phyloP scores from a whole-genome alignment of 2,329 filamentous ascomycete genomes.

The Mariannaea elegans region DNA sequence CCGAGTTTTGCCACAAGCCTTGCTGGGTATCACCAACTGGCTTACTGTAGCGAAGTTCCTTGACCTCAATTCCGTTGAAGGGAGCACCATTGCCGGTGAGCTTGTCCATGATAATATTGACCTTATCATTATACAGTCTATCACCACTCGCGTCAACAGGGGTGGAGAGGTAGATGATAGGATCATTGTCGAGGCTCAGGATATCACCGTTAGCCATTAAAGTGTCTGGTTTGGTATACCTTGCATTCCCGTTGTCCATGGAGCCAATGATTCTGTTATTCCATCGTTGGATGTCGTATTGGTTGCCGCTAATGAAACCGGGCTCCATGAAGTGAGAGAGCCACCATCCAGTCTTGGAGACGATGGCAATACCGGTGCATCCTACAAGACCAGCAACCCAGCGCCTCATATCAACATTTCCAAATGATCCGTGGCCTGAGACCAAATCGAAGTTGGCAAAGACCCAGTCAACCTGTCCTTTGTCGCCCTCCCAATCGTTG shows the following conservation, averaged over 20 bases:
- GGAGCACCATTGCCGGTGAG: slow-evolving; percentile 4
- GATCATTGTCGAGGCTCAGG: neutral
- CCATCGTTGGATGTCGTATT: neutral
- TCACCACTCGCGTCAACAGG: neutral
- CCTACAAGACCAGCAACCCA: neutral
- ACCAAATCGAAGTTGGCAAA: slow-evolving; percentile 5
- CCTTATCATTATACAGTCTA: neutral
- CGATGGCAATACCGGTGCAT: neutral
- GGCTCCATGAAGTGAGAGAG: neutral
- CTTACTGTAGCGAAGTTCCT: neutral
- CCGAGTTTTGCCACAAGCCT: neutral
- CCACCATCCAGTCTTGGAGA: neutral
- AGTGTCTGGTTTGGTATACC: neutral
- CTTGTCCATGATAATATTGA: slow-evolving; percentile 5
- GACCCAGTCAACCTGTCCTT: neutral
- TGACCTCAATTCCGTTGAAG: slow-evolving; percentile 8
- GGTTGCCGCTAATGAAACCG: neutral
- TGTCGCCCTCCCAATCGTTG: neutral
- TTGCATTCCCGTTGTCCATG: neutral
- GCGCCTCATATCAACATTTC: neutral
- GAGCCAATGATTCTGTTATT: neutral
- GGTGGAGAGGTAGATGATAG: neutral
- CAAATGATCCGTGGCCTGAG: neutral
- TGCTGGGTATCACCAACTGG: neutral
- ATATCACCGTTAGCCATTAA: slow-evolving; percentile 1